phyloP scores from a whole-genome alignment of 2,329 filamentous ascomycete species.

The Nannizziopsis barbatae region DNA sequence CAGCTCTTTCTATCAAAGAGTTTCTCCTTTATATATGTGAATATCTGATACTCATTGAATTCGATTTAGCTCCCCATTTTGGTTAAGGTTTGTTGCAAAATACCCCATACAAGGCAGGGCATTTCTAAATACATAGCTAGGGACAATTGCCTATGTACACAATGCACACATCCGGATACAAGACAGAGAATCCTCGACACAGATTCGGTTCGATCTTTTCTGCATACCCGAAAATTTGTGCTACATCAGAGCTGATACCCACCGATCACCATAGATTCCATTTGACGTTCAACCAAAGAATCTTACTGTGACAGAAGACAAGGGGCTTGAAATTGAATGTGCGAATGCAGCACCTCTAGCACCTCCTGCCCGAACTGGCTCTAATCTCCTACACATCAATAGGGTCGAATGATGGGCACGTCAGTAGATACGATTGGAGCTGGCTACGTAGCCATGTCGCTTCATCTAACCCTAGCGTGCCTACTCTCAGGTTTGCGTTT shows the following conservation, averaged over 20 bases:
- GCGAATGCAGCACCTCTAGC: constrained; percentile 13
- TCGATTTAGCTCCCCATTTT: constrained; percentile 11
- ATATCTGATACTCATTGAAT: no score
- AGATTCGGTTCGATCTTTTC: constrained; percentile 36
- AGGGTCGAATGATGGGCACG: constrained; percentile 60
- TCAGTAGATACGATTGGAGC: constrained; percentile 54
- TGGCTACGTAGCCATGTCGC: constrained; percentile 46
- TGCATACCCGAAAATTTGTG: neutral
- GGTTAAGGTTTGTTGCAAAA: constrained; percentile 13
- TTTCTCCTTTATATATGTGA: no score
- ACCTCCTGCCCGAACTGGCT: neutral
- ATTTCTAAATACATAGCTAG: constrained; percentile 28
- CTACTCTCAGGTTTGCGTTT: constrained; percentile 5
- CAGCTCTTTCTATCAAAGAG: no score
- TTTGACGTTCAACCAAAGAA: neutral
- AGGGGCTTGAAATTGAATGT: constrained; percentile 44
- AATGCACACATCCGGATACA: constrained; percentile 59
- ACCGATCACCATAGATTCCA: neutral
- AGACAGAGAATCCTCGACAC: constrained; percentile 58
- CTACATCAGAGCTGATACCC: no score
- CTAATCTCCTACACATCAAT: neutral
- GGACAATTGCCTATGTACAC: constrained; percentile 59
- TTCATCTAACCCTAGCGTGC: neutral
- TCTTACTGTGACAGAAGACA: constrained; percentile 21
- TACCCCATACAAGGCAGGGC: neutral